These are phyloP conservation scores for Aspergillus saccharolyticus DNA, from an alignment of 495 filamentous ascomycete species.

Conservation along the genomic window DNA sequence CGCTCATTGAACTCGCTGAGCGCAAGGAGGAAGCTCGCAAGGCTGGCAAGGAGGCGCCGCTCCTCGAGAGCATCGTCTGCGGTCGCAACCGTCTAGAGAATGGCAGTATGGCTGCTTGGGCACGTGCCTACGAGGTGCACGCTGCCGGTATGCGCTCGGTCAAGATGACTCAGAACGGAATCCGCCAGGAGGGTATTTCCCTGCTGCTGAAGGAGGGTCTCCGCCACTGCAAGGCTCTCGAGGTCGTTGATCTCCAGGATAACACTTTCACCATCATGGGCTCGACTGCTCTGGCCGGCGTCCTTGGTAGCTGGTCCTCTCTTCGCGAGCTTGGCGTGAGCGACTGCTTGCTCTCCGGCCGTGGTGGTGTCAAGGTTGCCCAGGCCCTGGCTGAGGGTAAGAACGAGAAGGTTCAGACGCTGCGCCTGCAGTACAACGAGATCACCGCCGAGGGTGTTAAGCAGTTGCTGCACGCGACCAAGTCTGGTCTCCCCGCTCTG, in stretches of 20 bases:
- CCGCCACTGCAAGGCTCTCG: constrained; percentile 55
- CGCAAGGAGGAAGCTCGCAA: constrained; percentile 75
- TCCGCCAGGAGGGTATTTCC: constrained; percentile 85
- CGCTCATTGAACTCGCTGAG: constrained; percentile 66
- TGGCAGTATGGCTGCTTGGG: constrained; percentile 93
- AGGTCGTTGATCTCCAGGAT: constrained; percentile 86
- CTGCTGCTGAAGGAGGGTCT: constrained; percentile 73
- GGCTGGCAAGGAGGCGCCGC: constrained; percentile 61
- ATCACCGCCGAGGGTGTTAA: constrained; percentile 71
- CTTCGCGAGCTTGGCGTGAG: constrained; percentile 82
- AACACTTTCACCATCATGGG: constrained; percentile 89
- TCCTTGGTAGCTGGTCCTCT: constrained; percentile 66
- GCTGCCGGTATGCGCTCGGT: constrained; percentile 67
- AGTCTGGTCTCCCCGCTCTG: constrained; percentile 60
- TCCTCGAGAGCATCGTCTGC: constrained; percentile 90
- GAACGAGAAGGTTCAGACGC: constrained; percentile 69
- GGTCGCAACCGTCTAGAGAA: constrained; percentile 94
- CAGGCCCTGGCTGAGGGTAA: constrained; percentile 66
- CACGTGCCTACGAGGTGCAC: constrained; percentile 75
- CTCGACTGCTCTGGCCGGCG: constrained; percentile 70
- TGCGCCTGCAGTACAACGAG: constrained; percentile 92
- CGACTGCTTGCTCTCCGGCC: constrained; percentile 77
- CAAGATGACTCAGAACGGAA: constrained; percentile 98
- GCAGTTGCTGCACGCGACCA: constrained; percentile 58
- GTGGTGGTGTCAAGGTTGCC: constrained; percentile 70